These are phyloP conservation scores for Cephalotrichum gorgonifer DNA, from an alignment of 2,329 filamentous ascomycete genomes.

Conservation along the genomic window DNA sequence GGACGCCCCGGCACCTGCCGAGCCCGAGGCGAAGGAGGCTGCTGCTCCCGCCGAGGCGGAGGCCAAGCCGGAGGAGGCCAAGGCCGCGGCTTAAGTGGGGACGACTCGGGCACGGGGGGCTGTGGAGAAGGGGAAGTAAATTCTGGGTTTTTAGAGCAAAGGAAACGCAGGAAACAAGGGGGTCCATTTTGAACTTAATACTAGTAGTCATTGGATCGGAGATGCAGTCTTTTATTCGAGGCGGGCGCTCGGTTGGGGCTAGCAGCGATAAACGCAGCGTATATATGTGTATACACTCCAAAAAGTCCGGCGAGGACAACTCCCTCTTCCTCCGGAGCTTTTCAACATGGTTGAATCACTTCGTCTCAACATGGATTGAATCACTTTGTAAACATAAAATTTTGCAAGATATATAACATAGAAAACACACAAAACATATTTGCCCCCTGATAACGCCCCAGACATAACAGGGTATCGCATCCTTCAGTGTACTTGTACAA, in stretches of 20 bases:
- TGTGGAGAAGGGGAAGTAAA: no score
- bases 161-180: background rate
- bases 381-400: no score
- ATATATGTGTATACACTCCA: no score
- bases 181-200: background rate
- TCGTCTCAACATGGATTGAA: no score
- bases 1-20: conserved; percentile 21
- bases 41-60: conserved; percentile 14
- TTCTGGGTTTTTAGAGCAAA: background rate
- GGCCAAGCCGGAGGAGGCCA: conserved; percentile 12
- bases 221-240: background rate
- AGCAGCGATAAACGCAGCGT: background rate
- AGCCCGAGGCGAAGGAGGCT: conserved; percentile 21
- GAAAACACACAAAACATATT: no score
- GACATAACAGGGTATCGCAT: no score
- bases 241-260: background rate
- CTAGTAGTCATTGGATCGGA: background rate
- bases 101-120: background rate
- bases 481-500: no score
- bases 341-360: no score
- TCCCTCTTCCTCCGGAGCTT: no score
- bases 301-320: no score
- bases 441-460: no score
- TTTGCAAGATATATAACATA: no score
- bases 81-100: conserved; percentile 20